Percentiles rank a stretch among this genome's conserved stretches.
phyloP scores from a whole-genome alignment of 108 stramenopile species.

The Nitzschia sp. region DNA sequence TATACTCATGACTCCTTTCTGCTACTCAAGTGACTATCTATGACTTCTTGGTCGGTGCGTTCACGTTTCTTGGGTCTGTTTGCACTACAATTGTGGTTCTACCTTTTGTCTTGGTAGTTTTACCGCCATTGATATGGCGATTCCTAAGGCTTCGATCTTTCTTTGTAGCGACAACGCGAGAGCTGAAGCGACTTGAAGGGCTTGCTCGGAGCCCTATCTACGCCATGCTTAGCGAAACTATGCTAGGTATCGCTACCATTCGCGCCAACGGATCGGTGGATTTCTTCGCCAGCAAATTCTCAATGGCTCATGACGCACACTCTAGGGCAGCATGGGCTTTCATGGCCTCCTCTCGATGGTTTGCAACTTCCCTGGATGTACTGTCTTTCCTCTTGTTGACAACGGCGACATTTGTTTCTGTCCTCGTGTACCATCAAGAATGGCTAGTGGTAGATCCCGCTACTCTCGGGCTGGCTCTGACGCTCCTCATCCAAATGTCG shows the following conservation, averaged over 20 bases:
- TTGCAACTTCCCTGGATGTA: slow-evolving; percentile 90
- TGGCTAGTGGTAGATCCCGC: slow-evolving; percentile 79
- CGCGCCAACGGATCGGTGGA: slow-evolving; percentile 70
- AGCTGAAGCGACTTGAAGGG: slow-evolving; percentile 87
- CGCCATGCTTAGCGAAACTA: slow-evolving; percentile 83
- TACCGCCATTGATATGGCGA: slow-evolving; percentile 74
- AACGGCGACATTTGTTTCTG: slow-evolving; percentile 75
- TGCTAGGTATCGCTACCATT: slow-evolving; percentile 88
- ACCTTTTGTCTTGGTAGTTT: slow-evolving; percentile 64
- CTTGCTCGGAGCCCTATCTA: slow-evolving; percentile 85
- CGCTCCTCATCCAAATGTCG: slow-evolving; percentile 67
- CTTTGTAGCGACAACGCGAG: slow-evolving; percentile 78
- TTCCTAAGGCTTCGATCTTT: slow-evolving; percentile 62
- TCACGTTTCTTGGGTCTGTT: slow-evolving; percentile 74
- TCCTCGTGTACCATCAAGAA: slow-evolving; percentile 47
- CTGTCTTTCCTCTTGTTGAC: slow-evolving; percentile 68
- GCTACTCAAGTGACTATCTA: slow-evolving; percentile 72
- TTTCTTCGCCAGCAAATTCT: slow-evolving; percentile 71
- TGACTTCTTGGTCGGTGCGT: slow-evolving; percentile 68
- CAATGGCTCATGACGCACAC: slow-evolving; percentile 71
- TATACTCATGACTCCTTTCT: too few species aligned
- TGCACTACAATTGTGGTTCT: slow-evolving; percentile 59
- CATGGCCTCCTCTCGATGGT: slow-evolving; percentile 82
- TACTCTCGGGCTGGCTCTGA: slow-evolving; percentile 72
- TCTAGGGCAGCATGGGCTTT: slow-evolving; percentile 83